phyloP scores from a whole-genome alignment of 2,329 filamentous ascomycete genomes.

The Zymoseptoria pseudotritici region DNA sequence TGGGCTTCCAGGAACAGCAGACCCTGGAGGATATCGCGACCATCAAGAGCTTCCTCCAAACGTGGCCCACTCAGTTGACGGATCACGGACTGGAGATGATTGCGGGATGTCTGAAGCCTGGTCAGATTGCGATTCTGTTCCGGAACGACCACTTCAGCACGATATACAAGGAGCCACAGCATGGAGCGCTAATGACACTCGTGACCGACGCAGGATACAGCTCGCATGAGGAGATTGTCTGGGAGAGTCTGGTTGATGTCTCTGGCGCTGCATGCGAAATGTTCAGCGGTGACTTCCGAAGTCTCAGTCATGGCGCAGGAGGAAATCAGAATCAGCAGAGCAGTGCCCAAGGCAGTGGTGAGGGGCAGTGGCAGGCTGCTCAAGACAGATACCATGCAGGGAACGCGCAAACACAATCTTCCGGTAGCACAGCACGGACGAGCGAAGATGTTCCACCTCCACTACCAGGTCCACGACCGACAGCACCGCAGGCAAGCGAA shows the following conservation, averaged over 20 bases:
- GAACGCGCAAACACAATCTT: slow-evolving; percentile 4
- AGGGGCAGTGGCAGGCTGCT: slow-evolving; percentile 51
- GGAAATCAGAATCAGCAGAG: slow-evolving; percentile 19
- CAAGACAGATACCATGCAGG: slow-evolving; percentile 29
- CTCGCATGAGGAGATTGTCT: slow-evolving; percentile 82
- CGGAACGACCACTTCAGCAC: slow-evolving; percentile 97
- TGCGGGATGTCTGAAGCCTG: slow-evolving; percentile 60
- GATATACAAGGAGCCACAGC: slow-evolving; percentile 77
- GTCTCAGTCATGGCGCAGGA: slow-evolving; percentile 57
- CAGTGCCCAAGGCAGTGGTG: slow-evolving; percentile 22
- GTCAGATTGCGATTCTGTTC: slow-evolving; percentile 83
- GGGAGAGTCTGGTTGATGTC: slow-evolving; percentile 87
- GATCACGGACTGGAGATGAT: slow-evolving; percentile 71
- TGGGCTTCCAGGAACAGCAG: slow-evolving; percentile 67
- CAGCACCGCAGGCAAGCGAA: slow-evolving; percentile 4
- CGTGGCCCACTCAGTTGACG: slow-evolving; percentile 81
- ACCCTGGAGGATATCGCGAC: slow-evolving; percentile 74
- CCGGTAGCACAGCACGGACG: slow-evolving; percentile 7
- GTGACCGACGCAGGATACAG: slow-evolving; percentile 92
- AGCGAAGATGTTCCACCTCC: slow-evolving; percentile 17
- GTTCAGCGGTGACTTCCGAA: slow-evolving; percentile 81
- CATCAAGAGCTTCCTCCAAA: slow-evolving; percentile 75
- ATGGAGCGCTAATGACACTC: slow-evolving; percentile 66
- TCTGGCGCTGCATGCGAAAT: slow-evolving; percentile 77
- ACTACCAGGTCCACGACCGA: slow-evolving; percentile 21